A percentile compares a stretch with the other conserved stretches of the same genome.
These are phyloP conservation scores for Sporothrix inflata DNA, from an alignment of 2,329 filamentous ascomycete genomes.

Conservation along the genomic window DNA sequence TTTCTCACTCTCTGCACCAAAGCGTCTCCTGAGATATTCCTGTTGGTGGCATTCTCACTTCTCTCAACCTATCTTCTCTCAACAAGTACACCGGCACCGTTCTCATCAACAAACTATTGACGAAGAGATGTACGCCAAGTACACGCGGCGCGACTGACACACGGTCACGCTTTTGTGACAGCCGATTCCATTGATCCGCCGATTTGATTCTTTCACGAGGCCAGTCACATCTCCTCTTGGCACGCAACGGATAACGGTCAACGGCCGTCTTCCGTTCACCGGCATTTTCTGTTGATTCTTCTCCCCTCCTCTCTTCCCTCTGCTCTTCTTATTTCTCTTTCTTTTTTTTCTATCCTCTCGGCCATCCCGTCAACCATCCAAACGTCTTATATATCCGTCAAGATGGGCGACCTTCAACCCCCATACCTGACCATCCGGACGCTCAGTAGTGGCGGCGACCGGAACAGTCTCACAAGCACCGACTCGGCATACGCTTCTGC, in stretches of 20 bases:
- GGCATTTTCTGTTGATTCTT: conserved; percentile 2
- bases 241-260: not conserved
- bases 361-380: not conserved
- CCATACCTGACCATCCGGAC: conserved; percentile 60
- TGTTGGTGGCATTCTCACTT: not conserved
- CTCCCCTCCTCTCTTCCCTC: not conserved
- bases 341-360: not conserved
- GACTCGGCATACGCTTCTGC: conserved; percentile 55
- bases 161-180: conserved; percentile 12
- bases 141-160: conserved; percentile 5
- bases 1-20: not conserved
- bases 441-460: conserved; percentile 50
- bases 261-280: not conserved
- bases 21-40: not conserved
- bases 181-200: not conserved
- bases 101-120: conserved; percentile 1
- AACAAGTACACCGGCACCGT: not conserved
- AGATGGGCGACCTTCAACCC: conserved; percentile 48
- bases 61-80: not conserved
- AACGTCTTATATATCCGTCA: conserved; percentile 10
- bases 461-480: conserved; percentile 51
- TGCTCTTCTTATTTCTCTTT: not conserved
- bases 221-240: conserved; percentile 4
- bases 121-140: conserved; percentile 18
- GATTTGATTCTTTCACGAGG: not conserved